These are phyloP conservation scores for Grosmannia penicillata DNA, from an alignment of 2,329 filamentous ascomycete genomes.

Conservation along the genomic window DNA sequence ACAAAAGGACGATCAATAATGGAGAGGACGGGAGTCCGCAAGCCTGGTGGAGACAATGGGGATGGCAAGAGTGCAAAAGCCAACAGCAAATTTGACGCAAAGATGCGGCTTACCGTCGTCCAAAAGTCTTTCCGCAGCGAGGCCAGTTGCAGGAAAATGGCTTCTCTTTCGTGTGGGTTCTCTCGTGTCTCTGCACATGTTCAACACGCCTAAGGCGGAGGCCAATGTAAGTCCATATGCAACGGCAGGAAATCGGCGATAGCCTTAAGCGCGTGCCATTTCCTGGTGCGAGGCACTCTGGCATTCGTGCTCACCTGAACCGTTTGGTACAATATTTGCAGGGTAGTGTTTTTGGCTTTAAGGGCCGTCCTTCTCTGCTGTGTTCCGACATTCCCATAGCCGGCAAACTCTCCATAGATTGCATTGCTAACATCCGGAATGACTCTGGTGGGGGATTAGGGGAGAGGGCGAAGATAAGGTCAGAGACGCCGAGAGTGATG, in stretches of 20 bases:
- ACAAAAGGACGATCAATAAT: too few relatives aligned
- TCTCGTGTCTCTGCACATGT: conserved; percentile 49
- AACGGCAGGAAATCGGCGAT: conserved; percentile 12
- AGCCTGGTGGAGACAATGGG: neutral
- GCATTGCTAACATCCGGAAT: conserved; percentile 33
- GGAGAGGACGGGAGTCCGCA: neutral
- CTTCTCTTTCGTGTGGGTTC: conserved; percentile 51
- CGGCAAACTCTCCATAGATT: conserved; percentile 32
- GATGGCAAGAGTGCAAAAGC: neutral
- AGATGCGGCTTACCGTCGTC: conserved; percentile 34
- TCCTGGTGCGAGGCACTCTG: too few relatives aligned
- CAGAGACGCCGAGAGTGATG: neutral
- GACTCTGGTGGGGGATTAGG: too few relatives aligned
- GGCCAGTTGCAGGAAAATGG: conserved; percentile 45
- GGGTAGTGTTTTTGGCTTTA: conserved; percentile 46
- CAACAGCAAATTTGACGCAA: conserved; percentile 5
- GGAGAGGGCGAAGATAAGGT: neutral
- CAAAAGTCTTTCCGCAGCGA: conserved; percentile 47
- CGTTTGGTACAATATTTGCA: conserved; percentile 50
- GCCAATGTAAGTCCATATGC: conserved; percentile 25
- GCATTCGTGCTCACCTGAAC: conserved; percentile 35
- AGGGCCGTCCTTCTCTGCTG: conserved; percentile 35
- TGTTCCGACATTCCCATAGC: conserved; percentile 25
- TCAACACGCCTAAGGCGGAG: conserved; percentile 39
- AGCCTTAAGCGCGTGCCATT: too few relatives aligned